Evolutionary conservation across 2,329 filamentous ascomycete species (phyloP).

Genomic region (Epichloe scottii): DNA sequence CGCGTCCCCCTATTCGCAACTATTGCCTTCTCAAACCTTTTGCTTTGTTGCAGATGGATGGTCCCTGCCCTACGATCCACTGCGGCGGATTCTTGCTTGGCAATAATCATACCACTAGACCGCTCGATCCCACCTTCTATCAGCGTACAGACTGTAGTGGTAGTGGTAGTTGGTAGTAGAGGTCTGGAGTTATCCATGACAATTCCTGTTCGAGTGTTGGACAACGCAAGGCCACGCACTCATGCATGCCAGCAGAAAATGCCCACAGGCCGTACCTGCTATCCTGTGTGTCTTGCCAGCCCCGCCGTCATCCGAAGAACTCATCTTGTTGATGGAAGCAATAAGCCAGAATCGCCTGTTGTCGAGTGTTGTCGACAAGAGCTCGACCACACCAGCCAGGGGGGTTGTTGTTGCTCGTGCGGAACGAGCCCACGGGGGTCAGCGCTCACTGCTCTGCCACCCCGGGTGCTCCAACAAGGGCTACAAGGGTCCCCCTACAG

Average conservation of each 20-base stretch:
- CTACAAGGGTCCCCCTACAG: background rate
- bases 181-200: no score
- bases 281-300: background rate
- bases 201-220: slow-evolving; percentile 2
- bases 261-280: slow-evolving; percentile 3
- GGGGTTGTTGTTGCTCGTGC: background rate
- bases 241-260: slow-evolving; percentile 16
- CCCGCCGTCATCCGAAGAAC: slow-evolving; percentile 1
- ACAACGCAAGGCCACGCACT: slow-evolving; percentile 18
- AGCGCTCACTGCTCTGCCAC: background rate
- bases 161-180: background rate
- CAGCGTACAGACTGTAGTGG: background rate
- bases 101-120: no score
- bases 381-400: background rate
- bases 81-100: no score
- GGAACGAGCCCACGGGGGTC: background rate
- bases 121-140: background rate
- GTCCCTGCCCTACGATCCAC: no score
- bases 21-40: background rate
- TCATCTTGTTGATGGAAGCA: background rate
- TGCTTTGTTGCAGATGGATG: no score
- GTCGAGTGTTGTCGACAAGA: background rate
- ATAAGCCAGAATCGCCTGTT: no score
- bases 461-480: no score
- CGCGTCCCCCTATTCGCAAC: background rate